Percentiles rank a stretch among this genome's conserved stretches.
phyloP scores from a whole-genome alignment of 306 rosid species.

The Cyclanthera cordifolia region DNA sequence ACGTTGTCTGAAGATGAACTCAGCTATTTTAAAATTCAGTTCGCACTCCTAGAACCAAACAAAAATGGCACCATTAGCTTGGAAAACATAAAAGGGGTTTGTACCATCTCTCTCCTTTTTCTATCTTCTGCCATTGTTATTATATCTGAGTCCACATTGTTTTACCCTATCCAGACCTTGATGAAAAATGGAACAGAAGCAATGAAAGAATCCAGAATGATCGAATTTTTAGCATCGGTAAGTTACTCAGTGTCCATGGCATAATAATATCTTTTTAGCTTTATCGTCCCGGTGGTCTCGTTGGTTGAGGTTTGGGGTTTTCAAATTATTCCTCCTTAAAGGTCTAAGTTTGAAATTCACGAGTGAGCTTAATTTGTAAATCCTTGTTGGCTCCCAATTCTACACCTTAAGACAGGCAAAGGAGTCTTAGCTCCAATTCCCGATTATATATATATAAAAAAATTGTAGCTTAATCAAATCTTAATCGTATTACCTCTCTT shows the following conservation, averaged over 20 bases:
- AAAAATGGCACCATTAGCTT: constrained; percentile 62
- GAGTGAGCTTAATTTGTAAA: too few species aligned
- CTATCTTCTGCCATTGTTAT: constrained; percentile 11
- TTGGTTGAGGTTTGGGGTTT: too few species aligned
- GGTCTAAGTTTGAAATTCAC: too few species aligned
- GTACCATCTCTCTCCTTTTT: constrained; percentile 28
- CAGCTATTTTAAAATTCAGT: constrained; percentile 58
- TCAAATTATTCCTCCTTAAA: too few species aligned
- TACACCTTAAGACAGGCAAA: too few species aligned
- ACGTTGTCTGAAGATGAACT: constrained; percentile 59
- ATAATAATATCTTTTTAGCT: background rate
- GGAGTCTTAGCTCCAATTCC: too few species aligned
- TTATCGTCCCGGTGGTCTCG: background rate
- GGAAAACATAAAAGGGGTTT: constrained; percentile 73
- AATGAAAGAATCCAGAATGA: constrained; percentile 74
- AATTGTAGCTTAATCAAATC: background rate
- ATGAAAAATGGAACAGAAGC: constrained; percentile 78
- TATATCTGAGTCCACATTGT: constrained; percentile 18
- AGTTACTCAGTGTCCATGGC: constrained; percentile 11
- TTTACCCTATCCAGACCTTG: constrained; percentile 46
- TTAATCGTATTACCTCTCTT: constrained; percentile 4
- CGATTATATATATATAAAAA: too few species aligned
- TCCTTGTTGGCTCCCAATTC: too few species aligned
- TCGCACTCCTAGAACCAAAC: constrained; percentile 61
- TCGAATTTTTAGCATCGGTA: constrained; percentile 62